Evolutionary conservation across 305 asterid species (phyloP).

Genomic region (Solanum hybrid): DNA sequence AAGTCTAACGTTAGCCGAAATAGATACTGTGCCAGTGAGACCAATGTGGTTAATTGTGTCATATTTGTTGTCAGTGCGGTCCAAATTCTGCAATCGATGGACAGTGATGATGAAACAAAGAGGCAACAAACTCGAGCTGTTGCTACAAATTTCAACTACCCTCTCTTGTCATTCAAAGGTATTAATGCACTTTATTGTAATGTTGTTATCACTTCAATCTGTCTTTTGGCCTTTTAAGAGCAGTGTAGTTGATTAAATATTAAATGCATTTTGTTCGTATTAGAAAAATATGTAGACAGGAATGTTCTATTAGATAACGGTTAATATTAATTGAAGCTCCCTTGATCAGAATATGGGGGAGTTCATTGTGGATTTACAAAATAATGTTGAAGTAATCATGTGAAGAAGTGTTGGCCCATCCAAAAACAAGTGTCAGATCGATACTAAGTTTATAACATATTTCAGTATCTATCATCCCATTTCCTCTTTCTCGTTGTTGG

Average conservation of each 20-base stretch:
- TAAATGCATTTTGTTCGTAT: not conserved
- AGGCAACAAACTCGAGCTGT: slow-evolving; percentile 28
- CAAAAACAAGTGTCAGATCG: not conserved
- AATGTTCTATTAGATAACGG: not conserved
- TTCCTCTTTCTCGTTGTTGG: not conserved
- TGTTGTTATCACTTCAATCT: not conserved
- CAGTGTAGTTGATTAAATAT: not conserved
- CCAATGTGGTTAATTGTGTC: slow-evolving; percentile 42
- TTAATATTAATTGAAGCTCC: not conserved
- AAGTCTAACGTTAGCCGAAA: slow-evolving; percentile 29
- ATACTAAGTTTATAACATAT: not conserved
- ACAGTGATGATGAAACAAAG: slow-evolving; percentile 21
- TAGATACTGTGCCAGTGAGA: slow-evolving; percentile 7
- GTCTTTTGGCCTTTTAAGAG: not conserved
- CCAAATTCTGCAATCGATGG: slow-evolving; percentile 54
- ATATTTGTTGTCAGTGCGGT: slow-evolving; percentile 71
- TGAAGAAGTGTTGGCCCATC: not conserved
- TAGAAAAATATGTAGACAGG: not conserved
- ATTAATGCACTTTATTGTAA: not conserved
- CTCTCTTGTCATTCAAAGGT: slow-evolving; percentile 11
- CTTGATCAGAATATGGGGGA: not conserved
- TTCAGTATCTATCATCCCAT: not conserved
- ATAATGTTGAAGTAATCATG: not conserved
- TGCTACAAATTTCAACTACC: slow-evolving; percentile 34
- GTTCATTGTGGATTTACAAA: not conserved